Conservation (phyloP, 2,329 filamentous ascomycete genomes). For the Aspergillus udagawae region DNA sequence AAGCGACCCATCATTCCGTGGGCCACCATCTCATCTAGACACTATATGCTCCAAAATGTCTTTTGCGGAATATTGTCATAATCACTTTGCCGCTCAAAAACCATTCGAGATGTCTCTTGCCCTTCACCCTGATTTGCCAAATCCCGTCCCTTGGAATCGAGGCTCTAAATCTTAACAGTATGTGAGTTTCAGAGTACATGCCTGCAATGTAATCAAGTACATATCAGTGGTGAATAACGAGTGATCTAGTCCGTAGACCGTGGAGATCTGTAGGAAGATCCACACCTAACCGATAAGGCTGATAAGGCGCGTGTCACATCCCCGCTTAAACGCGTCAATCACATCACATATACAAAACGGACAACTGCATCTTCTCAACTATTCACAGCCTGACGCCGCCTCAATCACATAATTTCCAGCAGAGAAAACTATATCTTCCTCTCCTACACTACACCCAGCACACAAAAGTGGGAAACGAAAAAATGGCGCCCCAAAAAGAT, state of each 20-base stretch:
- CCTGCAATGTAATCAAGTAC: background rate
- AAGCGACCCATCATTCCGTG: no score
- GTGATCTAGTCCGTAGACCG: background rate
- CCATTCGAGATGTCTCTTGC: no score
- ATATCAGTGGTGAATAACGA: background rate
- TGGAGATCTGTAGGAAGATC: no score
- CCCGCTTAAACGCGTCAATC: no score
- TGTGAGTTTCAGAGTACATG: background rate
- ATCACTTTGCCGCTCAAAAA: no score
- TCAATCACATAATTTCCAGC: background rate
- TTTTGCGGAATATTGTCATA: no score
- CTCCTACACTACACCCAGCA: background rate
- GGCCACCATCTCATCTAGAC: no score
- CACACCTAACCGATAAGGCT: background rate
- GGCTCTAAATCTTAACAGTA: background rate
- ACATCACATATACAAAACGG: no score
- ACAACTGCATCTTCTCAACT: background rate
- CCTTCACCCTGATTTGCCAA: no score
- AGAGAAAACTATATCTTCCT: background rate
- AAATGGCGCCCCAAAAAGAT: background rate
- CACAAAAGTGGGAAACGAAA: conserved; percentile 12
- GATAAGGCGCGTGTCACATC: background rate
- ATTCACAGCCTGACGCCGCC: background rate
- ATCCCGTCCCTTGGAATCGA: no score
- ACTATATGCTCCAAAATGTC: no score